Conservation (phyloP, 441 rosid genomes). For the Populus trichocarpa region DNA sequence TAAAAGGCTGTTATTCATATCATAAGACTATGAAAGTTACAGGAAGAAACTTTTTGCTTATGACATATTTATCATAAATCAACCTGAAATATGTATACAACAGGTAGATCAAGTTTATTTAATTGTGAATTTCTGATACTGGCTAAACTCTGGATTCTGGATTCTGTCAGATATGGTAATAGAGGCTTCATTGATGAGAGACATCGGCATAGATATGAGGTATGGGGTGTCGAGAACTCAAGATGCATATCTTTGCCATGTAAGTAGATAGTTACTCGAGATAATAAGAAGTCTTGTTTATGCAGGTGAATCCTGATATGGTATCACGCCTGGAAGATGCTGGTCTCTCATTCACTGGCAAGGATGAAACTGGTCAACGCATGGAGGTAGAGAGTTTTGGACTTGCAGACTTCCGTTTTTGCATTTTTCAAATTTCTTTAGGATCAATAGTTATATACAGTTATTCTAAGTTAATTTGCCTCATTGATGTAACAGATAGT, state of each 20-base stretch:
- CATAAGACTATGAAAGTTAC: not conserved
- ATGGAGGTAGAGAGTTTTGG: constrained; percentile 59
- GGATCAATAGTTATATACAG: not conserved
- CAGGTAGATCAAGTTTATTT: not conserved
- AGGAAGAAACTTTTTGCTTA: not conserved
- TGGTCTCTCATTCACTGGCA: constrained; percentile 84
- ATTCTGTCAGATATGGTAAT: constrained; percentile 58
- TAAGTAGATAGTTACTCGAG: not conserved
- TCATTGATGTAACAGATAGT: constrained; percentile 50
- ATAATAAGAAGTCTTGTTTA: not conserved
- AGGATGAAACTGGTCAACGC: constrained; percentile 80
- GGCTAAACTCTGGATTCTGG: constrained; percentile 8
- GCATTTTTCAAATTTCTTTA: not conserved
- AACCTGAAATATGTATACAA: not conserved
- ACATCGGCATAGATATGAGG: constrained; percentile 97
- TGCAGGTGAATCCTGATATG: constrained; percentile 88
- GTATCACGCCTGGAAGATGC: constrained; percentile 65
- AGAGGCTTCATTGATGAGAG: constrained; percentile 70
- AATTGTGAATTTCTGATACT: not conserved
- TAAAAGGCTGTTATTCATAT: not conserved
- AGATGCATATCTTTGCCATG: not conserved
- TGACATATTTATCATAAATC: not conserved
- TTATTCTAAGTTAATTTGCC: constrained; percentile 17
- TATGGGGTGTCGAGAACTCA: constrained; percentile 11
- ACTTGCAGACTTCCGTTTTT: not conserved